These are phyloP conservation scores for Kwoniella sp. DNA, from an alignment of 768 basidiomycete species.

Conservation along the genomic window DNA sequence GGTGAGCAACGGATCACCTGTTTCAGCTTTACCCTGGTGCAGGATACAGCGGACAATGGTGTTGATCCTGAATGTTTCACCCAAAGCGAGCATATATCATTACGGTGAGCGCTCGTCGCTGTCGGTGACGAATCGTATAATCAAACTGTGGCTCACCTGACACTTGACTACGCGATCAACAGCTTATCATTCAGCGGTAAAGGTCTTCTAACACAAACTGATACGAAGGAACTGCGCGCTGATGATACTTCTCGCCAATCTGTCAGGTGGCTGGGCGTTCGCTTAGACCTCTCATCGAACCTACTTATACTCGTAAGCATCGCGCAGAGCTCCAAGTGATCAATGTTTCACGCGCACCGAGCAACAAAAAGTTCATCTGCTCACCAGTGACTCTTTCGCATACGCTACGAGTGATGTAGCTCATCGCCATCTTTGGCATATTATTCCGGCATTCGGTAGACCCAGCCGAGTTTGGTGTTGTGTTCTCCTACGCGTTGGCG, in stretches of 20 bases:
- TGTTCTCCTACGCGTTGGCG: constrained; percentile 61
- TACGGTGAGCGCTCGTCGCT: neutral
- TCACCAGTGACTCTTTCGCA: too few relatives aligned
- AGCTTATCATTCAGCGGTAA: constrained; percentile 38
- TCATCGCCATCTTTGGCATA: constrained; percentile 70
- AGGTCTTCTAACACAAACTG: constrained; percentile 28
- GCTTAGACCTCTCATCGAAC: constrained; percentile 70
- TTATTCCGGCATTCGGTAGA: constrained; percentile 63
- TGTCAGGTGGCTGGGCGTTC: constrained; percentile 63
- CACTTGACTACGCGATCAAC: constrained; percentile 59
- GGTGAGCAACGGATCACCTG: constrained; percentile 26
- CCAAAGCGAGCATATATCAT: neutral
- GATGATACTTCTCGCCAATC: neutral
- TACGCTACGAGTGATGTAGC: constrained; percentile 49
- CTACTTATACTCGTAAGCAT: constrained; percentile 61
- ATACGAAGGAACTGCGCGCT: neutral
- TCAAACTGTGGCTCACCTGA: neutral
- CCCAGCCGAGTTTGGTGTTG: constrained; percentile 67
- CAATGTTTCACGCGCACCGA: too few relatives aligned
- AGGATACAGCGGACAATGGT: too few relatives aligned
- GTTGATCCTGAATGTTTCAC: neutral
- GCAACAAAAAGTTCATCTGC: too few relatives aligned
- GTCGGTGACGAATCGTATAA: neutral
- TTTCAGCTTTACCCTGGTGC: too few relatives aligned
- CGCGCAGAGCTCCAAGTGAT: too few relatives aligned